These are phyloP conservation scores for Arthrobotrys sphaeroides DNA, from an alignment of 2,329 filamentous ascomycete species.

Conservation along the genomic window DNA sequence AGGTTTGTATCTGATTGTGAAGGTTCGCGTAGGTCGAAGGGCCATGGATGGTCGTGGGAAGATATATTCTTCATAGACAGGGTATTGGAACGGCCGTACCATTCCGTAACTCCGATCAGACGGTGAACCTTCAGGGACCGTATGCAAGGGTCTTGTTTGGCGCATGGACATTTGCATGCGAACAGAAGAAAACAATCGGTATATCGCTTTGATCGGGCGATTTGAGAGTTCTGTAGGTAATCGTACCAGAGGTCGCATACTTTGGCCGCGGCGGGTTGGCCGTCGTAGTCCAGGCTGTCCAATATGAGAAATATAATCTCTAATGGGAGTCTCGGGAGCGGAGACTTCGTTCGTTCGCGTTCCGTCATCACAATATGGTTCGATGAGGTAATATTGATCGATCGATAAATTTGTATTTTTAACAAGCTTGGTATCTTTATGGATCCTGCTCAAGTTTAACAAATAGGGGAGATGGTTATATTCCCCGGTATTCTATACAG, in stretches of 20 bases:
- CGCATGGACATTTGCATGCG: no score
- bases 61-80: background rate
- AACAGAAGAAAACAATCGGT: background rate
- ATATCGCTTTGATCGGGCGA: constrained; percentile 10
- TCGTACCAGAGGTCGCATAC: background rate
- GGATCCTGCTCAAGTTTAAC: no score
- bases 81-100: background rate
- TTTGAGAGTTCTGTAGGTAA: background rate
- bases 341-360: background rate
- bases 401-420: no score
- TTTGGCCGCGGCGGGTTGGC: background rate
- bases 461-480: no score
- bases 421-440: no score
- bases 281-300: constrained; percentile 2
- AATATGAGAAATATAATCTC: constrained; percentile 26
- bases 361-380: no score
- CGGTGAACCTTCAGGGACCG: background rate
- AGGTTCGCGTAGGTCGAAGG: background rate
- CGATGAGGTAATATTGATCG: no score
- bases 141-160: background rate
- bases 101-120: background rate
- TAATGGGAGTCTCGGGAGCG: background rate
- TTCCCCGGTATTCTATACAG: no score
- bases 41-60: background rate
- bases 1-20: background rate